phyloP scores from a whole-genome alignment of 805 yeast genomes.

The Candida pini region DNA sequence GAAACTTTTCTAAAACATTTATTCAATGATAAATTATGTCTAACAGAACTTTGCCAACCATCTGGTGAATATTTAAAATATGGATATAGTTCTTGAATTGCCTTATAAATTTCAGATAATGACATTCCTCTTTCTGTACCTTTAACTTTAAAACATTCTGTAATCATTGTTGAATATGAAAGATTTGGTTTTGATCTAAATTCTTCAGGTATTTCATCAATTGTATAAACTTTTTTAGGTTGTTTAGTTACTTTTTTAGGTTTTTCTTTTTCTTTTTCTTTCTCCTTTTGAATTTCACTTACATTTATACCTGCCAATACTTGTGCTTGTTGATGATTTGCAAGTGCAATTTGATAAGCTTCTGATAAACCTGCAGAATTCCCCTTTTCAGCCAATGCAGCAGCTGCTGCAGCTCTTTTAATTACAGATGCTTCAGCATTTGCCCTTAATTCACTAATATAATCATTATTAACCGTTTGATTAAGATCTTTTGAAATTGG shows the following conservation, averaged over 20 bases:
- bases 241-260: constrained; percentile 46
- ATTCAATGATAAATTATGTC: constrained; percentile 83
- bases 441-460: constrained; percentile 24
- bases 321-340: constrained; percentile 8
- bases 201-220: constrained; percentile 86
- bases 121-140: constrained; percentile 72
- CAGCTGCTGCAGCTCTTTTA: constrained; percentile 22
- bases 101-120: constrained; percentile 76
- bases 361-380: constrained; percentile 4
- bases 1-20: constrained; percentile 78
- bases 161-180: constrained; percentile 76
- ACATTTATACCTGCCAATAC: neutral
- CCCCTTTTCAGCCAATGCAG: constrained; percentile 8
- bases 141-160: constrained; percentile 66
- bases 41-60: constrained; percentile 95
- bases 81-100: constrained; percentile 83
- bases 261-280: constrained; percentile 13
- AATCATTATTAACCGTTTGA: constrained; percentile 22
- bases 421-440: constrained; percentile 26
- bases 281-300: neutral
- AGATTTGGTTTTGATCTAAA: constrained; percentile 78
- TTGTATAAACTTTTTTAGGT: constrained; percentile 59
- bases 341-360: constrained; percentile 4
- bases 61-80: constrained; percentile 91
- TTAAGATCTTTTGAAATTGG: constrained; percentile 9